phyloP scores from a whole-genome alignment of 1,284 basidiomycete species.

The Xanthoconium separans region DNA sequence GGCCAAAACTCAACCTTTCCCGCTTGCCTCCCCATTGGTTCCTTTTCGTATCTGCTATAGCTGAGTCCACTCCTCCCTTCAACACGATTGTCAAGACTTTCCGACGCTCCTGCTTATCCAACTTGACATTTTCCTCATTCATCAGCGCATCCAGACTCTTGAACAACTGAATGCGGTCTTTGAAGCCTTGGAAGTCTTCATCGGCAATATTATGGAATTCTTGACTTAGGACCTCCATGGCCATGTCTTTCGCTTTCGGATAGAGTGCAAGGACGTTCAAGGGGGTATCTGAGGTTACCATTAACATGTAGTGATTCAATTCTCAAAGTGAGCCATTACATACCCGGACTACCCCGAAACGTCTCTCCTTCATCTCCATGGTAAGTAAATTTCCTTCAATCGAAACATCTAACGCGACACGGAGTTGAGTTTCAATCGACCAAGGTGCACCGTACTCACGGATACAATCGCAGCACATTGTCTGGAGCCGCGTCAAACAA shows the following conservation, averaged over 20 bases:
- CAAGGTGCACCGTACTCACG: slow-evolving; percentile 19
- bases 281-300: slow-evolving; percentile 13
- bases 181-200: not conserved
- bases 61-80: slow-evolving; percentile 6
- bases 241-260: slow-evolving; percentile 19
- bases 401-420: slow-evolving; percentile 12
- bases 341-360: slow-evolving; percentile 7
- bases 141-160: slow-evolving; percentile 13
- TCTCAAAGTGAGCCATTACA: not conserved
- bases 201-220: not conserved
- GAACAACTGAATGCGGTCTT: slow-evolving; percentile 8
- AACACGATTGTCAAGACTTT: slow-evolving; percentile 10
- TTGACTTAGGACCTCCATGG: not conserved
- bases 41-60: slow-evolving; percentile 1
- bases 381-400: slow-evolving; percentile 14
- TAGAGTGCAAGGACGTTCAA: slow-evolving; percentile 13
- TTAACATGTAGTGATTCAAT: not conserved
- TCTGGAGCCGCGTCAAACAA: not conserved
- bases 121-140: not conserved
- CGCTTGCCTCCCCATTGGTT: not conserved
- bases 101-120: slow-evolving; percentile 8
- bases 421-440: not conserved
- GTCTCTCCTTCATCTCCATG: not conserved
- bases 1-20: not conserved
- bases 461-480: too few species aligned